Evolutionary conservation across 306 rosid species (phyloP), one percentile per base, ranked within the genome.

Genomic region (Alnus glutinosa): DNA sequence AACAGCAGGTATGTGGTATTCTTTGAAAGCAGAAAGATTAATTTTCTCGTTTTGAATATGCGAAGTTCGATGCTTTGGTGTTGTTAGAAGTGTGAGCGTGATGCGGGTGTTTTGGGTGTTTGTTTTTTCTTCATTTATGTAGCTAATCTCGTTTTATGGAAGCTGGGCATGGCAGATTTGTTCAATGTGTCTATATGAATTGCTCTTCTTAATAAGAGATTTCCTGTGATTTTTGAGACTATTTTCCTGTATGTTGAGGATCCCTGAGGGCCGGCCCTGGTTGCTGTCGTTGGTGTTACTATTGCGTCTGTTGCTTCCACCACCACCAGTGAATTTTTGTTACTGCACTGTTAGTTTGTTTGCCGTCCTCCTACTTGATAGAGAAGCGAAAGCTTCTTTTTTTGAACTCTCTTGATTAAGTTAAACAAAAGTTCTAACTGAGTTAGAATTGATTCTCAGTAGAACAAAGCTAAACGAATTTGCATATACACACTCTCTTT

Each of bases 1-100:
- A 95, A 95, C 77, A 95, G 99, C 97, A 91, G 99, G 98, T 93
- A 64, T n/a, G 9, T 74, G 4, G 39, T 15, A 3, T 8, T 50
- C 52, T 32, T 12, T 13, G 37, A 28, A 59, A 59, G 37, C 66
- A 9, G 37, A 23, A 57, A 30, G 52, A 9, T 49, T 10, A 12
- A 0, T 49, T 49, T 49, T 10, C 52, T 49, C 52, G 5, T 28
- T 11, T 59, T 59, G 16, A 4, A 5, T 42, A 42, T 59, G 66
- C 37, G 28, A 59, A 59, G 36, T 28, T 59, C 28, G 7, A 59
- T 28, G 37, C 37, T 59, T 59, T 59, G 66, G 36, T 59, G 9
- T 28, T 59, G 16, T 28, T 10, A 9, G 11, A 23, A 23, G 32
- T 55, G 3, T 55, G 30, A 55, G 19, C 23, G 28, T n/a, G 55